Evolutionary conservation across 106 monocot genomes (phyloP).

Genomic region (Gastrodia elata): DNA sequence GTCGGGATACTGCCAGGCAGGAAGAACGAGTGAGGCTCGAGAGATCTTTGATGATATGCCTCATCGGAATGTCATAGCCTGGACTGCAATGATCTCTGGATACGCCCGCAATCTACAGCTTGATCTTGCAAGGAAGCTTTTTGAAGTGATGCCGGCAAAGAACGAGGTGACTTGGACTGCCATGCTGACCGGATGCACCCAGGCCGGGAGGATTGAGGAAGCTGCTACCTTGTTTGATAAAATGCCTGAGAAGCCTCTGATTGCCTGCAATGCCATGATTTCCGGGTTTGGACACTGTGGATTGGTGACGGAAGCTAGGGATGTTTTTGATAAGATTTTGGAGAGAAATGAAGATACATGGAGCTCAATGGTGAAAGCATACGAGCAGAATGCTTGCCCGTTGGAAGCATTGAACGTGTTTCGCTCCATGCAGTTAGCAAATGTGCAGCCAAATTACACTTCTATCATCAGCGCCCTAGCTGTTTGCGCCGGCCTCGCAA

Average conservation of each 20-base stretch:
- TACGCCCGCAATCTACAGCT: slow-evolving; percentile 45
- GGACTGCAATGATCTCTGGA: slow-evolving; percentile 78
- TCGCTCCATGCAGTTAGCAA: slow-evolving; percentile 43
- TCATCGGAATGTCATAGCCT: slow-evolving; percentile 53
- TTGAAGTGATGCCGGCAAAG: slow-evolving; percentile 85
- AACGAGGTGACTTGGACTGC: slow-evolving; percentile 91
- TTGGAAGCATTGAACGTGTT: slow-evolving; percentile 43
- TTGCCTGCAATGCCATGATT: slow-evolving; percentile 68
- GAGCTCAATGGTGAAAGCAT: slow-evolving; percentile 67
- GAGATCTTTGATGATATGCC: slow-evolving; percentile 73
- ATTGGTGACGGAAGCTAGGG: slow-evolving; percentile 32
- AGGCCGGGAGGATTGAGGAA: slow-evolving; percentile 31
- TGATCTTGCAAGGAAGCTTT: slow-evolving; percentile 66
- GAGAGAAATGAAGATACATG: slow-evolving; percentile 55
- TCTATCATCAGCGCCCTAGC: slow-evolving; percentile 53
- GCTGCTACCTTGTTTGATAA: slow-evolving; percentile 40
- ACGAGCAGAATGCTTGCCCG: slow-evolving; percentile 53
- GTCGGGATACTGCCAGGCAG: slow-evolving; percentile 43
- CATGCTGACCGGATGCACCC: slow-evolving; percentile 69
- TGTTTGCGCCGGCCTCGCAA: slow-evolving; percentile 51
- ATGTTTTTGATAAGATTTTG: slow-evolving; percentile 36
- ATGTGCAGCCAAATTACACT: slow-evolving; percentile 28
- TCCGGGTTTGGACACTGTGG: slow-evolving; percentile 61
- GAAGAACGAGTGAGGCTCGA: slow-evolving; percentile 46
- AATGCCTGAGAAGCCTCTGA: slow-evolving; percentile 36